phyloP scores from a whole-genome alignment of 495 filamentous ascomycete species.

The Annulohypoxylon nitens region DNA sequence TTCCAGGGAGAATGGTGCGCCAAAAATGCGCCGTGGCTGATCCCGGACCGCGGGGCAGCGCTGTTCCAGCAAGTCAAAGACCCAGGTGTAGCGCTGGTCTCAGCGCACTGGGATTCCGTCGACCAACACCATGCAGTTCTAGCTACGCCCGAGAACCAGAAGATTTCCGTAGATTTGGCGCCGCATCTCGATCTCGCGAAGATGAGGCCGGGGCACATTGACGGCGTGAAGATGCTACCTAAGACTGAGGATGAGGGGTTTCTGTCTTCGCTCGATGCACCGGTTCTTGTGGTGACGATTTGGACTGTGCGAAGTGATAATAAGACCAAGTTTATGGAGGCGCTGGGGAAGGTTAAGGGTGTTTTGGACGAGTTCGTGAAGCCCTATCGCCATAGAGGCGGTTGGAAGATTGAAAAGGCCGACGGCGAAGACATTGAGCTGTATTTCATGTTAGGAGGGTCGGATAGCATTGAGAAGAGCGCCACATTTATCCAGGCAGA shows the following conservation, averaged over 20 bases:
- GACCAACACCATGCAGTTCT: slow-evolving; percentile 14
- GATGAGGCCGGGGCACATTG: slow-evolving; percentile 12
- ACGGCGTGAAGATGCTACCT: not conserved
- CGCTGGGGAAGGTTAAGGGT: slow-evolving; percentile 4
- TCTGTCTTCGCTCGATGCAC: not conserved
- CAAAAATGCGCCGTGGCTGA: slow-evolving; percentile 18
- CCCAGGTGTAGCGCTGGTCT: not conserved
- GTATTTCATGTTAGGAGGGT: slow-evolving; percentile 10
- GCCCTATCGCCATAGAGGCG: slow-evolving; percentile 23
- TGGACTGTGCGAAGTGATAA: slow-evolving; percentile 7
- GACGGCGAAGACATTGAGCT: not conserved
- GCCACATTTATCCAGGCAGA: not conserved
- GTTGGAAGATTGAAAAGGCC: slow-evolving; percentile 26
- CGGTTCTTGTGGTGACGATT: slow-evolving; percentile 11
- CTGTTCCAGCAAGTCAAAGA: slow-evolving; percentile 21
- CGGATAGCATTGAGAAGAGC: slow-evolving; percentile 6
- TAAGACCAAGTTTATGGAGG: slow-evolving; percentile 7
- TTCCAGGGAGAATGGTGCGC: slow-evolving; percentile 23
- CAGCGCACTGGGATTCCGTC: slow-evolving; percentile 23
- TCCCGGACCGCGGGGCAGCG: slow-evolving; percentile 7
- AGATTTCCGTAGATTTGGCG: not conserved
- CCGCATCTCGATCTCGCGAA: not conserved
- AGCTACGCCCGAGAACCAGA: slow-evolving; percentile 15
- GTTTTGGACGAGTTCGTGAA: not conserved
- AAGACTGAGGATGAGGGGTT: slow-evolving; percentile 14